Evolutionary conservation across 768 basidiomycete genomes (phyloP), one percentile per base, ranked within the genome.

Genomic region (Boletus reticuloceps): DNA sequence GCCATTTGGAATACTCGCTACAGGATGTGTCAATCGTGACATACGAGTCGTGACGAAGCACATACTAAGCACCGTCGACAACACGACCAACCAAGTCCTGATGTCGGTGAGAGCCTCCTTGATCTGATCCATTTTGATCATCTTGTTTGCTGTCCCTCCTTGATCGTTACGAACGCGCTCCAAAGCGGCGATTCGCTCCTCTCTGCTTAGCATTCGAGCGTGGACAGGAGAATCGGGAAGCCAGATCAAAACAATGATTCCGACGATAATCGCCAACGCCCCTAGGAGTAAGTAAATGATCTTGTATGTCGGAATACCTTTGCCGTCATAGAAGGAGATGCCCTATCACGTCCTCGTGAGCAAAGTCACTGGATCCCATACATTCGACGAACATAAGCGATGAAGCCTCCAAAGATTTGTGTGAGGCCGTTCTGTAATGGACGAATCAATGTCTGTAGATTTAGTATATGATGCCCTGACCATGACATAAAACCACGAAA

Each of bases 401-500:
- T 77, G 49, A 85, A 83, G 5, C 84, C 84, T 20, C 85, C 85
- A 65, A 82, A 85, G 12, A 82, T 72, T 54, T 76, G 77, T 0
- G 84, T 85, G 6, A 85, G 69, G 34, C 81, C 81, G 50, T 84
- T 85, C 83, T 85, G 58, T 43, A 41, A 36, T 53, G n/a, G n/a
- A 29, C 3, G 10, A 10, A 31, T 36, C 12, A 41, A 29, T 13
- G 10, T 36, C 41, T 56, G 17, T 7, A 40, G 11, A 31, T n/a
- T 16, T 14, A 38, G 38, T 43, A 45, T 31, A 8, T 51, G 8
- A 29, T 13, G 31, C 50, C 37, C 65, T 22, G 62, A 82, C 84
- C 82, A 85, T 84, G 31, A 84, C 75, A 67, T 86, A 87, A 68
- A 86, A 86, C 77, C 80, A 84, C 5, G 82, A 79, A 17, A 86